These are phyloP conservation scores for Claviceps paspali DNA, from an alignment of 2,329 filamentous ascomycete species.

Conservation along the genomic window DNA sequence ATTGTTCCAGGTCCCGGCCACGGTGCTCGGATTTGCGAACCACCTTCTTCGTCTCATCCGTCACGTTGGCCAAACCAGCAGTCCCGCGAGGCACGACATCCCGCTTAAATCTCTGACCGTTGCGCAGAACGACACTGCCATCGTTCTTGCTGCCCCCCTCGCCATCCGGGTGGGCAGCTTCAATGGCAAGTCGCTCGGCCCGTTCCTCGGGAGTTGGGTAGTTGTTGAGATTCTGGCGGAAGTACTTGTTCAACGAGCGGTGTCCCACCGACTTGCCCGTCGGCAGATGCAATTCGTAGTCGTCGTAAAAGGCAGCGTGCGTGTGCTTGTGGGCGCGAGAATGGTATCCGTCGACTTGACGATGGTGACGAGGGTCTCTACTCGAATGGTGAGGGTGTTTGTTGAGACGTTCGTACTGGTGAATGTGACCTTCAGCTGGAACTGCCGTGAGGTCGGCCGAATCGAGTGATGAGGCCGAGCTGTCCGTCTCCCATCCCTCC, in stretches of 20 bases:
- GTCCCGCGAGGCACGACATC: slow-evolving; percentile 52
- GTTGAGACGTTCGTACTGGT: slow-evolving; percentile 57
- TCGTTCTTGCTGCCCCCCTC: slow-evolving; percentile 19
- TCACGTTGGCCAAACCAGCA: slow-evolving; percentile 64
- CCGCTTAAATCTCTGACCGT: slow-evolving; percentile 25
- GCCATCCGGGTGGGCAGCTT: slow-evolving; percentile 21
- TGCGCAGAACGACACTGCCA: slow-evolving; percentile 8
- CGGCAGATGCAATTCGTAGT: slow-evolving; percentile 86
- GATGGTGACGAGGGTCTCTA: slow-evolving; percentile 55
- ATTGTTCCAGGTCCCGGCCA: slow-evolving; percentile 48
- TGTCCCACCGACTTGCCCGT: slow-evolving; percentile 83
- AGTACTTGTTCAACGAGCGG: slow-evolving; percentile 75
- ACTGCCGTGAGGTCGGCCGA: slow-evolving; percentile 71
- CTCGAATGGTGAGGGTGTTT: slow-evolving; percentile 64
- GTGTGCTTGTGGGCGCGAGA: slow-evolving; percentile 64
- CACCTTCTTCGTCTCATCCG: slow-evolving; percentile 57
- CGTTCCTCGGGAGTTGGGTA: slow-evolving; percentile 70
- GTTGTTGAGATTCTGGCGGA: slow-evolving; percentile 77
- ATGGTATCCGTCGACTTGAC: slow-evolving; percentile 62
- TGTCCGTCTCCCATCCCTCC: slow-evolving; percentile 93
- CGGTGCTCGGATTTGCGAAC: slow-evolving; percentile 53
- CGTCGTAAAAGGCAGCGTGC: slow-evolving; percentile 73
- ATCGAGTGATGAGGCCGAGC: slow-evolving; percentile 73
- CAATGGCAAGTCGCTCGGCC: slow-evolving; percentile 48
- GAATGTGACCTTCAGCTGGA: slow-evolving; percentile 55